Conservation (phyloP, 345 rosid species). For the Ceriops decandra region DNA sequence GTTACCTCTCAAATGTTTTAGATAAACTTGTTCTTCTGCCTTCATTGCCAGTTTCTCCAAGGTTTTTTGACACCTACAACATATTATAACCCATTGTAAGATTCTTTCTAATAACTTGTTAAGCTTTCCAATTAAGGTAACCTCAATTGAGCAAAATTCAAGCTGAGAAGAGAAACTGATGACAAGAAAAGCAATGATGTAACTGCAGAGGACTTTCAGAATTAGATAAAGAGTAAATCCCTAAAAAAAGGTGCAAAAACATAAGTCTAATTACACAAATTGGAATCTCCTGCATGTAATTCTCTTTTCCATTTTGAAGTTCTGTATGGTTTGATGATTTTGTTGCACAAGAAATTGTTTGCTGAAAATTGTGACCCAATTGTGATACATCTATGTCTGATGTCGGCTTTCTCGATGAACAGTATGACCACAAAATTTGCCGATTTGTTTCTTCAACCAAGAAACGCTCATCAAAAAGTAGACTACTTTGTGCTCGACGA, state of each 20-base stretch:
- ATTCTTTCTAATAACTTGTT: not conserved
- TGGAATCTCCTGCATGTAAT: constrained; percentile 10
- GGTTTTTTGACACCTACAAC: constrained; percentile 8
- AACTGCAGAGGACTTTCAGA: not conserved
- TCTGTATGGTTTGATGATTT: constrained; percentile 1
- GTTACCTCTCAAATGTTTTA: constrained; percentile 11
- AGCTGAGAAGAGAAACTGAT: not conserved
- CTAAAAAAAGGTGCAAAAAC: not conserved
- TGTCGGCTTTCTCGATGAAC: constrained; percentile 3
- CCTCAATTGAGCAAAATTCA: not conserved
- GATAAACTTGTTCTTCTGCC: constrained; percentile 6
- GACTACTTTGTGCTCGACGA: not conserved
- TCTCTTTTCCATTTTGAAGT: constrained; percentile 2
- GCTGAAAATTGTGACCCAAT: constrained; percentile 1
- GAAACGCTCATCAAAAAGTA: constrained; percentile 18
- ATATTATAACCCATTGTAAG: not conserved
- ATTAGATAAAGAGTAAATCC: not conserved
- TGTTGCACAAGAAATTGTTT: not conserved
- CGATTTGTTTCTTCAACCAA: constrained; percentile 26
- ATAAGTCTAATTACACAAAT: constrained; percentile 15
- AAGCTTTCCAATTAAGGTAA: not conserved
- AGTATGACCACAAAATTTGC: constrained; percentile 25
- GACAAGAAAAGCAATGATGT: not conserved
- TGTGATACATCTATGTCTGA: constrained; percentile 1
- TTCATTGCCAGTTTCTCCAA: constrained; percentile 13